Percentiles rank a stretch among this genome's conserved stretches.
phyloP scores from a whole-genome alignment of 805 yeast species.

The Jamesozyma rosinii region DNA sequence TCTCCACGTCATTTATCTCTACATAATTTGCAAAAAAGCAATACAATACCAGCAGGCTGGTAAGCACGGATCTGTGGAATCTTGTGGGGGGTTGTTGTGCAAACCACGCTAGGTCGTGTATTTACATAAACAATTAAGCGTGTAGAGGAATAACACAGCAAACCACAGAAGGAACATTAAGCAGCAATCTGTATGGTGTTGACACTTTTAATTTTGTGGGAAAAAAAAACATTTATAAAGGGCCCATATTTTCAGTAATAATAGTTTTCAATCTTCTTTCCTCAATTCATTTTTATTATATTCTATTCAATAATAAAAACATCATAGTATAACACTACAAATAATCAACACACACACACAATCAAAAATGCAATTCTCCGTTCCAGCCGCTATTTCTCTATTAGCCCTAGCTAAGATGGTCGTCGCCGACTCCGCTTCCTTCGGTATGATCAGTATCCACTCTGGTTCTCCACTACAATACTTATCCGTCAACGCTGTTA shows the following conservation, averaged over 20 bases:
- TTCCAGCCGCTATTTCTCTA: conserved; percentile 18
- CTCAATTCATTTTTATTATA: not conserved
- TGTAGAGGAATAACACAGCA: too few relatives aligned
- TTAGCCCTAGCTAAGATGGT: conserved; percentile 20
- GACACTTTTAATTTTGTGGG: too few relatives aligned
- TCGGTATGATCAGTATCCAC: conserved; percentile 30
- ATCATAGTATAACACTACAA: not conserved
- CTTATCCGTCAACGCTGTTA: conserved; percentile 8
- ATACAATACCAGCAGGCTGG: too few relatives aligned
- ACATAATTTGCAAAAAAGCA: too few relatives aligned
- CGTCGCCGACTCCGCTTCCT: conserved; percentile 32
- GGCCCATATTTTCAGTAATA: not conserved
- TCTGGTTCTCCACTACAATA: conserved; percentile 33
- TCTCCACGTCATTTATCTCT: too few relatives aligned
- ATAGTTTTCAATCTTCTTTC: not conserved
- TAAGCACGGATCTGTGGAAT: too few relatives aligned
- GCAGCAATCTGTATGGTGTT: too few relatives aligned
- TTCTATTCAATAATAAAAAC: not conserved
- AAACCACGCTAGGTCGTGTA: too few relatives aligned
- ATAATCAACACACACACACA: not conserved
- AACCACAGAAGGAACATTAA: too few relatives aligned
- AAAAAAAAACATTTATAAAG: not conserved
- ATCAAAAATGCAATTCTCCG: conserved; percentile 5
- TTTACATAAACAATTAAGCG: too few relatives aligned
- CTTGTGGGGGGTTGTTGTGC: too few relatives aligned